These are phyloP conservation scores for Gossypium mustelinum DNA, from an alignment of 345 rosid species.

Conservation along the genomic window DNA sequence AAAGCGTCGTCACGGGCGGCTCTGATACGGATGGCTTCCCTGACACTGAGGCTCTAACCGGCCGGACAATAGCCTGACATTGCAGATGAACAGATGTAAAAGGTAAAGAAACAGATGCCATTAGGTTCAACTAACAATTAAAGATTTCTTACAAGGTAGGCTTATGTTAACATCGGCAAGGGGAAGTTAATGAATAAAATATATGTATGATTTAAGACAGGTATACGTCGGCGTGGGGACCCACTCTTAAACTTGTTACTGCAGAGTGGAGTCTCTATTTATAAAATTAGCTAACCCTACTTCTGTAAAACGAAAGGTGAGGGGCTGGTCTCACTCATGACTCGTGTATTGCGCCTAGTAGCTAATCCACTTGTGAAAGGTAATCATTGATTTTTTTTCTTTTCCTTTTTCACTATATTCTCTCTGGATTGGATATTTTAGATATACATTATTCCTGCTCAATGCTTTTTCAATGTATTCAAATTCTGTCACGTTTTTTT, in stretches of 20 bases:
- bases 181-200: not conserved
- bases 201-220: not conserved
- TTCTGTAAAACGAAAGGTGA: not conserved
- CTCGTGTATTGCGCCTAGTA: not conserved
- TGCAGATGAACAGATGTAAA: not conserved
- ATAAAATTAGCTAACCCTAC: not conserved
- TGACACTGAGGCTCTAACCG: conserved; percentile 40
- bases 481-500: too few relatives aligned
- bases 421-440: too few relatives aligned
- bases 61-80: conserved; percentile 14
- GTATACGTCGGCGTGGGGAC: not conserved
- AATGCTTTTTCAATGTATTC: too few relatives aligned
- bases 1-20: not conserved
- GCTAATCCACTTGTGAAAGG: not conserved
- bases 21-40: conserved; percentile 26
- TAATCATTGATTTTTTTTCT: not conserved
- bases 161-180: not conserved
- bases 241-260: not conserved
- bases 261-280: not conserved
- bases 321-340: not conserved
- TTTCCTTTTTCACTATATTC: too few relatives aligned
- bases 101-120: conserved; percentile 12
- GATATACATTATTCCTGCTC: too few relatives aligned
- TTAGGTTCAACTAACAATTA: not conserved
- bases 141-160: not conserved